Evolutionary conservation across 2,329 filamentous ascomycete genomes (phyloP), one percentile per base, ranked within the genome.

Genomic region (Ophiosphaerella narmari): DNA sequence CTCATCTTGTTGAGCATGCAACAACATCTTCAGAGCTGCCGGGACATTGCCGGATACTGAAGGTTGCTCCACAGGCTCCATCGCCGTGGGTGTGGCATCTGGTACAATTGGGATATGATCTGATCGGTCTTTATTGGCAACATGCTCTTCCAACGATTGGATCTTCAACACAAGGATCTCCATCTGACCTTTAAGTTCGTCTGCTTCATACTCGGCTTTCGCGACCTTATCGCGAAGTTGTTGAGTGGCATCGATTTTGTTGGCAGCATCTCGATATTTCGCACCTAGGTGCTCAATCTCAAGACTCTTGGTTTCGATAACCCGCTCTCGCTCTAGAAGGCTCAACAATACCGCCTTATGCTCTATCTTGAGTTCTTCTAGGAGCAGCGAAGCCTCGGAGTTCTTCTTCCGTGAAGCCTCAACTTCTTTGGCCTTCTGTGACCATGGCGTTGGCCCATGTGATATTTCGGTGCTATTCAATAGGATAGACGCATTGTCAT

Each of bases 261-360:
- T 47, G 9, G 59, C 41, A 21, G 62, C 64, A 44, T 72, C 67
- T 11, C 62, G 58, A 39, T 63, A 61, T 53, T 68, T 67, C 26
- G 90, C 89, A 72, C 96, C 90, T 33, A 97, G 85, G 35, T 94
- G 90, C 74, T 97, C 93, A 60, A 97, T 96, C 73, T 94, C 92
- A 60, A 97, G 60, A 18, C 70, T 62, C 42, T 71, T 71, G 1
- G 68, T 72, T 24, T 71, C 88, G n/a, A 87, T 84, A 21, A 90
- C 83, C 50, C 95, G 93, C 71, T 95, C 91, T 44, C 96, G 84
- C 32, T 87, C 86, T 69, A 92, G 89, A 34, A 82, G 70, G 49
- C 77, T 70, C 14, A 75, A 68, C 3, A 89, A 87, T 16, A 88
- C 86, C 65, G 93, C 90, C 58, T 87, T 85, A 59, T 94, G 83